Percentiles rank a stretch among this genome's conserved stretches.
Evolutionary conservation across 441 rosid species (phyloP).

Genomic region (Adansonia madagascariensis): DNA sequence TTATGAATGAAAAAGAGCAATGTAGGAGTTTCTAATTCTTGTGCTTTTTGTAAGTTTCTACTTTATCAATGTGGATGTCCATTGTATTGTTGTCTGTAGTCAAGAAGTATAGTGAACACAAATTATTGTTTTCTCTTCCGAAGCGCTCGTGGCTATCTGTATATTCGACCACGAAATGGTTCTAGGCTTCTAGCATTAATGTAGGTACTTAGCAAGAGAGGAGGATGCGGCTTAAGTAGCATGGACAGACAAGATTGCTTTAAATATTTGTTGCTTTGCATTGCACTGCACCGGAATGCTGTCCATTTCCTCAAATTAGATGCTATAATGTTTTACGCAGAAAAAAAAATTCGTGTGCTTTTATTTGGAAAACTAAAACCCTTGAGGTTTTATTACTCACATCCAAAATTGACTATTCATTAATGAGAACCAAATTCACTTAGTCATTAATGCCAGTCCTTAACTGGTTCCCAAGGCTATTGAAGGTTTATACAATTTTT

Average conservation of each 20-base stretch:
- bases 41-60: background rate
- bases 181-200: background rate
- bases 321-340: background rate
- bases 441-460: background rate
- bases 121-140: background rate
- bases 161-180: background rate
- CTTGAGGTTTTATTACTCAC: background rate
- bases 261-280: background rate
- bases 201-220: background rate
- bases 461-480: background rate
- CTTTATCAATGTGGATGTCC: background rate
- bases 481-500: background rate
- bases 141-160: background rate
- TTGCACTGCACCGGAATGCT: background rate
- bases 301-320: background rate
- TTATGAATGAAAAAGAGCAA: background rate
- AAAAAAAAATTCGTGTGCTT: background rate
- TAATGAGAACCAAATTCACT: background rate
- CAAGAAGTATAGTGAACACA: background rate
- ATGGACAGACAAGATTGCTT: constrained; percentile 10
- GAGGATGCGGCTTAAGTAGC: constrained; percentile 3
- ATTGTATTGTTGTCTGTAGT: background rate
- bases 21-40: background rate
- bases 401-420: background rate
- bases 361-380: background rate